Evolutionary conservation across 345 rosid genomes (phyloP).

Genomic region (Passiflora organensis): DNA sequence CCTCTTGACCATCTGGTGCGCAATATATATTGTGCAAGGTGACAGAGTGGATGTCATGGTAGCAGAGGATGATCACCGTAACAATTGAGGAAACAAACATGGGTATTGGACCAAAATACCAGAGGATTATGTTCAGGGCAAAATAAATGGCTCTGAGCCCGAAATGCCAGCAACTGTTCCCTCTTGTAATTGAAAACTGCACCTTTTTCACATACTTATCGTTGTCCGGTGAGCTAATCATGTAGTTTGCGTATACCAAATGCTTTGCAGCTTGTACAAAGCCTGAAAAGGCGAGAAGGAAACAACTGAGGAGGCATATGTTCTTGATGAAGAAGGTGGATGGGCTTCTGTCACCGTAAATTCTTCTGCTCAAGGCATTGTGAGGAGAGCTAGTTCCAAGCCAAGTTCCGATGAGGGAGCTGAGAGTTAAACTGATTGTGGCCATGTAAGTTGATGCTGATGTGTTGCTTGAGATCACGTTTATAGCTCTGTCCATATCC

Average conservation of each 20-base stretch:
- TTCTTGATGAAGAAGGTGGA: slow-evolving; percentile 21
- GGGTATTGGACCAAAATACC: slow-evolving; percentile 31
- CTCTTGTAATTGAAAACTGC: slow-evolving; percentile 18
- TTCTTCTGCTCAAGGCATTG: slow-evolving; percentile 3
- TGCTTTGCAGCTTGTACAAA: slow-evolving; percentile 22
- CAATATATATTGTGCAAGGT: slow-evolving; percentile 10
- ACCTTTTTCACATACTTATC: slow-evolving; percentile 14
- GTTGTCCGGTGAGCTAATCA: slow-evolving; percentile 24
- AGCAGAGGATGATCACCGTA: slow-evolving; percentile 15
- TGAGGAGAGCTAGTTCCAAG: slow-evolving; percentile 13
- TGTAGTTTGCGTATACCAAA: slow-evolving; percentile 25
- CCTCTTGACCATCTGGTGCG: slow-evolving; percentile 3
- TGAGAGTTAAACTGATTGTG: slow-evolving; percentile 21
- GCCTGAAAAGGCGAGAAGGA: slow-evolving; percentile 24
- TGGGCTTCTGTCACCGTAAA: slow-evolving; percentile 25
- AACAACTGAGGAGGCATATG: slow-evolving; percentile 21
- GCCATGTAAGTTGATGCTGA: slow-evolving; percentile 21
- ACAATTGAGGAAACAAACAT: slow-evolving; percentile 20
- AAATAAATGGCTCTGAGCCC: slow-evolving; percentile 24
- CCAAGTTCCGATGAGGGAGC: slow-evolving; percentile 25
- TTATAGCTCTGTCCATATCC: slow-evolving; percentile 9
- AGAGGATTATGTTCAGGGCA: slow-evolving; percentile 15
- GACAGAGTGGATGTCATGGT: slow-evolving; percentile 17
- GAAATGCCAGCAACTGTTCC: slow-evolving; percentile 10
- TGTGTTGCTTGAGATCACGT: slow-evolving; percentile 24